Conservation (phyloP, 1,284 basidiomycete species). For the Leccinum angustisporum region DNA sequence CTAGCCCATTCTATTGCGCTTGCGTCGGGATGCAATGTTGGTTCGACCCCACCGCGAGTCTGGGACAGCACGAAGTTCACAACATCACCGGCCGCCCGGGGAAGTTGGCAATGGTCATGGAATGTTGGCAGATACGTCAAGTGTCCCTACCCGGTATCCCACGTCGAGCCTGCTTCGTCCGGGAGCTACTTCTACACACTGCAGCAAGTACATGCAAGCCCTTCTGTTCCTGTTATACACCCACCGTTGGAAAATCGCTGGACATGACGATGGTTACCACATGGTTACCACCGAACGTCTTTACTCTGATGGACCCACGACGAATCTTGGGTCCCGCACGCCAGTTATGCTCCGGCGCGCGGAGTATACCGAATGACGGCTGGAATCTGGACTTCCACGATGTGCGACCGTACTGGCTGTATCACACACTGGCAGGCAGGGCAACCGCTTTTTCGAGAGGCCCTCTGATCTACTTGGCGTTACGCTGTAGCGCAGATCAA, state of each 20-base stretch:
- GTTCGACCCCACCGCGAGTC: neutral
- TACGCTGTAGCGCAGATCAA: slow-evolving; percentile 12
- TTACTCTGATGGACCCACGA: slow-evolving; percentile 37
- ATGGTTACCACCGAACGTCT: slow-evolving; percentile 24
- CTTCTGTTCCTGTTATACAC: too few relatives aligned
- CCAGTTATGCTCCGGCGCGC: neutral
- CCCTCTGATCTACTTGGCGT: too few relatives aligned
- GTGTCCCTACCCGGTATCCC: neutral
- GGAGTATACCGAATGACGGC: slow-evolving; percentile 35
- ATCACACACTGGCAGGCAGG: too few relatives aligned
- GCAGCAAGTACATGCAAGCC: neutral
- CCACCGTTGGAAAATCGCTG: neutral
- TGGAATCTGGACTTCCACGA: slow-evolving; percentile 38
- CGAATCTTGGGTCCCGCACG: neutral
- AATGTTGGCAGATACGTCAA: slow-evolving; percentile 7
- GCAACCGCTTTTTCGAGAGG: too few relatives aligned
- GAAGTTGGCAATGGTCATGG: slow-evolving; percentile 30
- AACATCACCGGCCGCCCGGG: slow-evolving; percentile 12
- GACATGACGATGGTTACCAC: neutral
- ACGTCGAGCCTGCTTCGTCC: neutral
- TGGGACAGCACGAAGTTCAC: neutral
- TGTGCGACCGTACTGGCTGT: slow-evolving; percentile 27
- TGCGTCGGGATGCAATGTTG: slow-evolving; percentile 7
- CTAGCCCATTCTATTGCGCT: slow-evolving; percentile 12
- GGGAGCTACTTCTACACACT: neutral